A percentile compares a stretch with the other conserved stretches of the same genome.
Evolutionary conservation across 2,329 filamentous ascomycete species (phyloP).

Genomic region (Neopestalotiopsis clavispora): DNA sequence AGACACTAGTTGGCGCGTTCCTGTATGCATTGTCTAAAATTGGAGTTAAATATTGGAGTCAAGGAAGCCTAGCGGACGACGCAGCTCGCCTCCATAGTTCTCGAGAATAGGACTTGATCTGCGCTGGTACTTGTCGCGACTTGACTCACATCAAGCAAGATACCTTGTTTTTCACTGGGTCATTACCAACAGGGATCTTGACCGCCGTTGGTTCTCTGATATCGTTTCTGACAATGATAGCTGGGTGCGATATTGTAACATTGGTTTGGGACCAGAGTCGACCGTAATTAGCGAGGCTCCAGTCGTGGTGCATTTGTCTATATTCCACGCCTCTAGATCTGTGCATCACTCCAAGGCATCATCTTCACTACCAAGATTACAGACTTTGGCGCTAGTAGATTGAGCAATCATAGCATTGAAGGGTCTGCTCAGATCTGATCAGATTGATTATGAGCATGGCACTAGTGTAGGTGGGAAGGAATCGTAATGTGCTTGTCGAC

Average conservation of each 20-base stretch:
- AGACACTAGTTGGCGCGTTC: neutral
- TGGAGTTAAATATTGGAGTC: neutral
- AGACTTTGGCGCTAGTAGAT: neutral
- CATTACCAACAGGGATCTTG: neutral
- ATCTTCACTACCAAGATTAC: neutral
- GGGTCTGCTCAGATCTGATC: neutral
- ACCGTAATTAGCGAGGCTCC: neutral
- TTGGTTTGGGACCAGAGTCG: neutral
- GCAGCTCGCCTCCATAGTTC: neutral
- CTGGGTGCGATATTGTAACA: neutral
- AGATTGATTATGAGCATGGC: neutral
- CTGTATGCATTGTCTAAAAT: neutral
- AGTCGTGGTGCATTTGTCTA: neutral
- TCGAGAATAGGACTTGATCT: neutral
- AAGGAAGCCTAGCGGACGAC: neutral
- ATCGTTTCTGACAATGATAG: neutral
- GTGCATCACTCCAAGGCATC: neutral
- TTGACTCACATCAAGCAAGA: neutral
- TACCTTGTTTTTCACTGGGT: neutral
- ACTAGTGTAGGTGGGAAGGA: neutral
- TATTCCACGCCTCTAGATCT: neutral
- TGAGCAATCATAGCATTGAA: neutral
- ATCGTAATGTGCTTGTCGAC: neutral
- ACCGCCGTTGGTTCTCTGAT: neutral
- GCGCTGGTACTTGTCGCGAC: too few species aligned